phyloP scores from a whole-genome alignment of 2,329 filamentous ascomycete species.

The Fusarium pilosicola region DNA sequence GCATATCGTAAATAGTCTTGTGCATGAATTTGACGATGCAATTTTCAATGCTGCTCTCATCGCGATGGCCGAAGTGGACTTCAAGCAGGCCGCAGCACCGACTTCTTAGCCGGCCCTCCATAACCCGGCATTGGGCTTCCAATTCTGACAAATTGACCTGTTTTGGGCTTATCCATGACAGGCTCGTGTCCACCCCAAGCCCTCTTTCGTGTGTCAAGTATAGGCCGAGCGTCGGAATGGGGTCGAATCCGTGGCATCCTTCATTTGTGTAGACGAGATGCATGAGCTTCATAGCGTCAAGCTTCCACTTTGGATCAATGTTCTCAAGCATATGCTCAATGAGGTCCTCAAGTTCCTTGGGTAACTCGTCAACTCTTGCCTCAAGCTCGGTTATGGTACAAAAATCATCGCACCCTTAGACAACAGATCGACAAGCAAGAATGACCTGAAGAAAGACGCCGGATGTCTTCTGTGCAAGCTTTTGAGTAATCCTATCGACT shows the following conservation, averaged over 20 bases:
- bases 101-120: not conserved
- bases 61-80: not conserved
- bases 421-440: not conserved
- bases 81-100: not conserved
- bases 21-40: not conserved
- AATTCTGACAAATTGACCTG: fast-evolving
- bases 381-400: not conserved
- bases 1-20: not conserved
- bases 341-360: not conserved
- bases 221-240: not conserved
- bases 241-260: fast-evolving
- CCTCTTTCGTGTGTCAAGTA: not conserved
- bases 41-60: fast-evolving
- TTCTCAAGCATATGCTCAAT: not conserved
- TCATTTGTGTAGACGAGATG: not conserved
- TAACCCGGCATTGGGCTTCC: not conserved
- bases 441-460: not conserved
- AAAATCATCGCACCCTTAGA: not conserved
- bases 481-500: not conserved
- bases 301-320: not conserved
- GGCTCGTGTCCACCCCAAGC: fast-evolving
- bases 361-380: not conserved
- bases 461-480: not conserved
- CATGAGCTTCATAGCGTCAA: not conserved
- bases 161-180: fast-evolving